A percentile compares a stretch with the other conserved stretches of the same genome.
Evolutionary conservation across 108 stramenopile species (phyloP).

Genomic region (Nannochloropsis granulata): DNA sequence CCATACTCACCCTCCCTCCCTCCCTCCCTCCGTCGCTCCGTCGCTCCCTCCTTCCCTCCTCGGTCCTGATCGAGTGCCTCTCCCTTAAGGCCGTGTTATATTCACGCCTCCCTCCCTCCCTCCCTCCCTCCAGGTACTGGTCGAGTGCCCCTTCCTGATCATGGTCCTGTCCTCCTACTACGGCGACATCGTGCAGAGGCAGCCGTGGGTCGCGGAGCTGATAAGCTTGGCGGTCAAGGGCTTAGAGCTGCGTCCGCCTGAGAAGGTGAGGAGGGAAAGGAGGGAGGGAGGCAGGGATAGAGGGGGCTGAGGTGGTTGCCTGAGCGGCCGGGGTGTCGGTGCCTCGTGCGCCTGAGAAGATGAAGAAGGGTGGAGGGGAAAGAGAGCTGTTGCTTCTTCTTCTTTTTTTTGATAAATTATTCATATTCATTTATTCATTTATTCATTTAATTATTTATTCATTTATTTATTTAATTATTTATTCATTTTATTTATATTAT

Average conservation of each 20-base stretch:
- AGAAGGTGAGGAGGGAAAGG: neutral
- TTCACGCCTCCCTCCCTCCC: neutral
- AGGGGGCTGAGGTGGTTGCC: slow-evolving; percentile 41
- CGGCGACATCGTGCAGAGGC: neutral
- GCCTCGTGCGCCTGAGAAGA: slow-evolving; percentile 40
- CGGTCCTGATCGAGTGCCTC: slow-evolving; percentile 73
- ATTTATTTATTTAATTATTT: neutral
- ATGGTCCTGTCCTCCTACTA: slow-evolving; percentile 54
- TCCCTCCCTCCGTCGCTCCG: neutral
- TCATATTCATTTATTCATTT: no score
- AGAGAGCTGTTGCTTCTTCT: no score
- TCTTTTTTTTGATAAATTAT: no score
- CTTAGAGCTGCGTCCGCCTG: slow-evolving; percentile 52
- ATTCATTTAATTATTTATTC: no score
- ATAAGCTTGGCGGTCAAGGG: slow-evolving; percentile 74
- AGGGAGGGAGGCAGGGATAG: neutral
- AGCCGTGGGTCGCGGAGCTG: slow-evolving; percentile 21
- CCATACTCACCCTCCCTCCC: neutral
- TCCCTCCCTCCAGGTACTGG: slow-evolving; percentile 45
- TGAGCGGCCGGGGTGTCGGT: slow-evolving; percentile 74
- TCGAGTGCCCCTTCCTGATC: slow-evolving; percentile 73
- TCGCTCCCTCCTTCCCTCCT: slow-evolving; percentile 39
- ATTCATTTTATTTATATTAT: neutral
- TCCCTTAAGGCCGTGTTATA: slow-evolving; percentile 29
- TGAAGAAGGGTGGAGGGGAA: neutral